Conservation (phyloP, 768 basidiomycete genomes). For the Russula griseocarnosa region DNA sequence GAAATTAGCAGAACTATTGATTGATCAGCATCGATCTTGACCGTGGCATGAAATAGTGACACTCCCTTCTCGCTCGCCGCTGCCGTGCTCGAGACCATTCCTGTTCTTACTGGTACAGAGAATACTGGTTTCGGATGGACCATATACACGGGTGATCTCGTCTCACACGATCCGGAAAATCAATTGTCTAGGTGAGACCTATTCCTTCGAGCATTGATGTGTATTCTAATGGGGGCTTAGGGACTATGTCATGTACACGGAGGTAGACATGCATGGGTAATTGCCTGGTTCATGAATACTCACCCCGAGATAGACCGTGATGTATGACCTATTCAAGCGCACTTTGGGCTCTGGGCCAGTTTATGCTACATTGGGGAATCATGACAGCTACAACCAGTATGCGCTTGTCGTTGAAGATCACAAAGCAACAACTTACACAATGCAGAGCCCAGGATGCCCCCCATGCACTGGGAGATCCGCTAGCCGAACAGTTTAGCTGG, state of each 20-base stretch:
- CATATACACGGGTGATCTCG: conserved; percentile 69
- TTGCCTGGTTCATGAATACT: conserved; percentile 2
- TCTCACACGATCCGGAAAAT: conserved; percentile 65
- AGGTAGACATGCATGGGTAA: conserved; percentile 41
- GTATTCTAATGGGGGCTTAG: conserved; percentile 35
- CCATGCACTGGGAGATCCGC: conserved; percentile 48
- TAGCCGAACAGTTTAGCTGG: conserved; percentile 66
- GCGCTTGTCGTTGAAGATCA: conserved; percentile 23
- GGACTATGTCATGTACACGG: conserved; percentile 56
- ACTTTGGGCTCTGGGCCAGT: conserved; percentile 64
- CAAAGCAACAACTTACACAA: background rate
- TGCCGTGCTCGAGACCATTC: conserved; percentile 63
- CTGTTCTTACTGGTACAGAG: conserved; percentile 57
- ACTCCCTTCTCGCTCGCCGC: conserved; percentile 57
- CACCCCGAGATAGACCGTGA: conserved; percentile 43
- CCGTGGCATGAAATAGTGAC: conserved; percentile 40
- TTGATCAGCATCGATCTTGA: background rate
- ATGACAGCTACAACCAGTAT: conserved; percentile 68
- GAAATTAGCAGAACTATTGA: background rate
- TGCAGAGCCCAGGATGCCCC: conserved; percentile 58
- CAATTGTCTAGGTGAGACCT: conserved; percentile 54
- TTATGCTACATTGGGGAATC: conserved; percentile 73
- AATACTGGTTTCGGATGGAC: conserved; percentile 60
- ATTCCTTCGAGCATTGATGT: background rate
- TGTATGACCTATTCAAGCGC: conserved; percentile 64